Evolutionary conservation across 106 monocot genomes (phyloP), one percentile per base, ranked within the genome.

Genomic region (Amphibolis antarctica): DNA sequence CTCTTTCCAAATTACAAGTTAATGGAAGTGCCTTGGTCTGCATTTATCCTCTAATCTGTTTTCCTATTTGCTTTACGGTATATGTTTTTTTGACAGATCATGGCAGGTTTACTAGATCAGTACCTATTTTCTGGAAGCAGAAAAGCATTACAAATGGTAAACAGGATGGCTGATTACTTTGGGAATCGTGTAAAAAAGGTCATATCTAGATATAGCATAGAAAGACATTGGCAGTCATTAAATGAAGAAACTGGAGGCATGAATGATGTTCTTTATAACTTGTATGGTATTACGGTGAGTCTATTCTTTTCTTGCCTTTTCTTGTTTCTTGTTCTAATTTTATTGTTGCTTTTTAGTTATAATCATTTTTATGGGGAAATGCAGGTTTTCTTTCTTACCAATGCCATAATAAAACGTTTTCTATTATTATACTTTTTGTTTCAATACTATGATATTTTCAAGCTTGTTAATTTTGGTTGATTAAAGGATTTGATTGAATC

Each of bases 231-330:
- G 89, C 11, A 7, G 9, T 81, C 86, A 27, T 80, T 98, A 27
- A 98, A 98, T 75, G 96, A 98, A 69, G 96, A 98, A 83, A 86
- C 86, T 42, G 96, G 96, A 22, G 96, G 96, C 65, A 98, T 98
- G 96, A 98, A 98, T 73, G 96, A 98, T 79, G 96, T 87, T 42
- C 82, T 98, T 46, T 98, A 98, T 59, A 75, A 74, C 27, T 69
- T 98, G 7, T 98, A 98, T 63, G 77, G 68, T 27, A 74, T 98
- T 57, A 98, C 96, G 28, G 96, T 90, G 72, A 74, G 50, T 28
- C 63, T 15, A 25, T 73, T 53, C 10, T 12, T 0, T 36, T 36
- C 36, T 36, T 36, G 36, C 36, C 7, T 36, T 2, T 2, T 36
- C 2, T 7, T 36, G 36, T 36, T 36, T 7, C 7, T 36, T 7